Percentiles rank a stretch among this genome's conserved stretches.
Conservation (phyloP, 164 flowering plant genomes). For the Hamamelis virginiana region DNA sequence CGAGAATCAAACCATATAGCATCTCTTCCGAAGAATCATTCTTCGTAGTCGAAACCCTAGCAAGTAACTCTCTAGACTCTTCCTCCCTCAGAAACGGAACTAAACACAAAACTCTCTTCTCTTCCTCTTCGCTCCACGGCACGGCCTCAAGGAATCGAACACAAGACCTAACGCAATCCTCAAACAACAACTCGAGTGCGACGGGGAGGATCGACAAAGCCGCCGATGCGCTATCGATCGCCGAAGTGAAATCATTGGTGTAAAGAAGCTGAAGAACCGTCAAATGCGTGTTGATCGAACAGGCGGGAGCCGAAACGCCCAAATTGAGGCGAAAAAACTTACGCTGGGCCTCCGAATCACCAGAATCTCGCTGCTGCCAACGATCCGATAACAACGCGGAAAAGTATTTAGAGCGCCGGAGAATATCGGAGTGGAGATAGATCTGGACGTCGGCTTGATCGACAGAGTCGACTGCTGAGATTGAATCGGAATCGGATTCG, state of each 20-base stretch:
- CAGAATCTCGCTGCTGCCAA: constrained; percentile 47
- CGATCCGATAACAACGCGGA: constrained; percentile 77
- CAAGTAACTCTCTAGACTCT: constrained; percentile 61
- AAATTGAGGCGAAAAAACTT: constrained; percentile 27
- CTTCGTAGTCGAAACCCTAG: constrained; percentile 54
- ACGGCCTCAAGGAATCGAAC: constrained; percentile 80
- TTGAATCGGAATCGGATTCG: constrained; percentile 10
- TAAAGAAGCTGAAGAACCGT: constrained; percentile 68
- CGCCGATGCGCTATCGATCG: constrained; percentile 28
- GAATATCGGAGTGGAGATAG: constrained; percentile 63
- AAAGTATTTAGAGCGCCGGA: constrained; percentile 65
- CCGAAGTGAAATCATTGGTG: constrained; percentile 37
- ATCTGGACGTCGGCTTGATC: constrained; percentile 30
- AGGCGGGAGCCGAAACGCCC: constrained; percentile 27
- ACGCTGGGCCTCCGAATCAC: neutral
- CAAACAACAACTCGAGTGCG: constrained; percentile 76
- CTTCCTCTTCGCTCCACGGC: constrained; percentile 93
- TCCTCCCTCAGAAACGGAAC: constrained; percentile 58
- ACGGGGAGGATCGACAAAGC: constrained; percentile 66
- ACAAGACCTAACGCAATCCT: constrained; percentile 71
- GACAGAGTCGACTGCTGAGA: constrained; percentile 12
- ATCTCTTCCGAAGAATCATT: constrained; percentile 57
- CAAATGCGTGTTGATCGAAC: constrained; percentile 43
- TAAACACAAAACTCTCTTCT: constrained; percentile 49
- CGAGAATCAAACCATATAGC: constrained; percentile 59